Conservation (phyloP, 352 stramenopile species). For the Pseudoperonospora humuli region DNA sequence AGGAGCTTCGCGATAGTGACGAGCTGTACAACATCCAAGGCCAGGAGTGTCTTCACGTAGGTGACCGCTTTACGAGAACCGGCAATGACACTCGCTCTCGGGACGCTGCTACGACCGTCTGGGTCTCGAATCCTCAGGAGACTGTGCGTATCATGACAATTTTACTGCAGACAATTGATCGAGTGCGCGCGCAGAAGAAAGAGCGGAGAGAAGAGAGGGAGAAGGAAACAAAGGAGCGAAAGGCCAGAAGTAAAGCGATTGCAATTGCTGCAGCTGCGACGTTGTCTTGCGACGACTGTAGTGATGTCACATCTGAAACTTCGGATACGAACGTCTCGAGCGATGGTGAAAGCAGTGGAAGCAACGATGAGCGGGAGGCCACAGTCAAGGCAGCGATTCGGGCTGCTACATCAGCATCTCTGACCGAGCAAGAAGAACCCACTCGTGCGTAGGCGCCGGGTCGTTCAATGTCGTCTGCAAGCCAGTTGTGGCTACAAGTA, state of each 20-base stretch:
- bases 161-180: slow-evolving; percentile 73
- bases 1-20: slow-evolving; percentile 62
- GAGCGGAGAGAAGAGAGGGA: slow-evolving; percentile 20
- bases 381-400: slow-evolving; percentile 60
- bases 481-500: too few species aligned
- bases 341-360: slow-evolving; percentile 24
- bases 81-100: slow-evolving; percentile 93
- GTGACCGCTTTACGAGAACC: slow-evolving; percentile 87
- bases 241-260: slow-evolving; percentile 12
- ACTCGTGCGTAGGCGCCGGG: too few species aligned
- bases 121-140: slow-evolving; percentile 92
- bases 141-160: slow-evolving; percentile 93
- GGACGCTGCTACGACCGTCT: slow-evolving; percentile 89
- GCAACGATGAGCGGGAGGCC: slow-evolving; percentile 34
- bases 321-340: slow-evolving; percentile 14
- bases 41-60: slow-evolving; percentile 91
- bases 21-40: slow-evolving; percentile 60
- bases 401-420: slow-evolving; percentile 34
- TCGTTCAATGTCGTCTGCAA: too few species aligned
- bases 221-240: slow-evolving; percentile 23
- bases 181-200: slow-evolving; percentile 26
- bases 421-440: too few species aligned
- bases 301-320: slow-evolving; percentile 13
- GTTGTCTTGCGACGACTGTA: slow-evolving; percentile 14
- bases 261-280: slow-evolving; percentile 3